phyloP scores from a whole-genome alignment of 345 rosid species.

The Jatropha curcas region DNA sequence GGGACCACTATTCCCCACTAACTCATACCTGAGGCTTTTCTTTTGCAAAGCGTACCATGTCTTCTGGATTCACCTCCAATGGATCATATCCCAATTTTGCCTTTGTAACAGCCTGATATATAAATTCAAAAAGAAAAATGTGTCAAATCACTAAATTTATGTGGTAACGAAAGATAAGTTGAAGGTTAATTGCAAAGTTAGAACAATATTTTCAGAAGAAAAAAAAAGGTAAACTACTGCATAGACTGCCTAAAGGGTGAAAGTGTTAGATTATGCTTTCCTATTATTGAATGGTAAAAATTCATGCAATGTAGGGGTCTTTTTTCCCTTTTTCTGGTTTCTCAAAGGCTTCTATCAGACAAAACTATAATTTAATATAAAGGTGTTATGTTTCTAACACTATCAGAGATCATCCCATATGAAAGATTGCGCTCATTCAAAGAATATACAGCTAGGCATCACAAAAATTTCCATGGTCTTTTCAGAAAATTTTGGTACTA shows the following conservation, averaged over 20 bases:
- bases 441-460: too few relatives aligned
- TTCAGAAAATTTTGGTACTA: constrained; percentile 1
- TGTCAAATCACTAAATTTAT: constrained; percentile 6
- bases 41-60: constrained; percentile 94
- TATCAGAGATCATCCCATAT: neutral
- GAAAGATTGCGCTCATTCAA: neutral
- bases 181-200: constrained; percentile 8
- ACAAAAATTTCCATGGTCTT: neutral
- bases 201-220: neutral
- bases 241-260: neutral
- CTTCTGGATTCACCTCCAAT: constrained; percentile 95
- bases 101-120: constrained; percentile 85
- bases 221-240: neutral
- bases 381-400: neutral
- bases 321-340: too few relatives aligned
- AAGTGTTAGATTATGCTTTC: neutral
- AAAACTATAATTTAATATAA: neutral
- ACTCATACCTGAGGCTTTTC: constrained; percentile 86
- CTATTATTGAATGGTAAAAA: neutral
- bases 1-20: constrained; percentile 9
- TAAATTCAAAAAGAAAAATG: constrained; percentile 16
- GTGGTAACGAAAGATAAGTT: neutral
- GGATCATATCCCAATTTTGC: constrained; percentile 98
- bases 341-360: neutral
- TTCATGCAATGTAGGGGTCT: neutral